Evolutionary conservation across 2,329 filamentous ascomycete genomes (phyloP).

Genomic region (Neodidymelliopsis sp.): DNA sequence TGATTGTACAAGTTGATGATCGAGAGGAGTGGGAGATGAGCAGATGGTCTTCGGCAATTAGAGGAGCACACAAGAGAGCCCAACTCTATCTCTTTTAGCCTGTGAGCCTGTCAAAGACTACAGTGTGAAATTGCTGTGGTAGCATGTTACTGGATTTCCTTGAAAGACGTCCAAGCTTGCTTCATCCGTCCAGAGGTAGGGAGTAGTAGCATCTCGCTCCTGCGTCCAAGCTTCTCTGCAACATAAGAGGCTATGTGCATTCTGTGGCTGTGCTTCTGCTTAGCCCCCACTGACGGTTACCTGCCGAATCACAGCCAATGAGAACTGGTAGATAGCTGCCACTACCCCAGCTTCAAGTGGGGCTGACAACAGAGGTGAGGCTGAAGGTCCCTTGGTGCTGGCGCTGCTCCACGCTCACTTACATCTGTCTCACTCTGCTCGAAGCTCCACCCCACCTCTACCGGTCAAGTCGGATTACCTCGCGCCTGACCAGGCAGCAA

Average conservation of each 20-base stretch:
- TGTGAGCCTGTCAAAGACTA: too few relatives aligned
- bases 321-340: constrained; percentile 7
- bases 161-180: too few relatives aligned
- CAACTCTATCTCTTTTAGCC: too few relatives aligned
- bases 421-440: not conserved
- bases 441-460: not conserved
- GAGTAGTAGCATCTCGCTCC: too few relatives aligned
- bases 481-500: not conserved
- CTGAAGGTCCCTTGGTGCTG: constrained; percentile 4
- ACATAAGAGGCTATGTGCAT: not conserved
- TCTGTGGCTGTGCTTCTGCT: constrained; percentile 3
- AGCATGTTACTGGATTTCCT: too few relatives aligned
- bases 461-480: not conserved
- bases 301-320: constrained; percentile 1
- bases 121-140: too few relatives aligned
- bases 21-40: too few relatives aligned
- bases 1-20: not conserved
- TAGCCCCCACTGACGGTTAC: not conserved
- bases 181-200: too few relatives aligned
- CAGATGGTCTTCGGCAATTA: too few relatives aligned
- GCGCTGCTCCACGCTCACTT: not conserved
- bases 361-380: constrained; percentile 7
- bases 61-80: too few relatives aligned
- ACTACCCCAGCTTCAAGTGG: constrained; percentile 14
- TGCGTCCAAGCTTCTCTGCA: too few relatives aligned